Evolutionary conservation across 345 rosid genomes (phyloP), one percentile per base, ranked within the genome.

Genomic region (Gossypium bickii): DNA sequence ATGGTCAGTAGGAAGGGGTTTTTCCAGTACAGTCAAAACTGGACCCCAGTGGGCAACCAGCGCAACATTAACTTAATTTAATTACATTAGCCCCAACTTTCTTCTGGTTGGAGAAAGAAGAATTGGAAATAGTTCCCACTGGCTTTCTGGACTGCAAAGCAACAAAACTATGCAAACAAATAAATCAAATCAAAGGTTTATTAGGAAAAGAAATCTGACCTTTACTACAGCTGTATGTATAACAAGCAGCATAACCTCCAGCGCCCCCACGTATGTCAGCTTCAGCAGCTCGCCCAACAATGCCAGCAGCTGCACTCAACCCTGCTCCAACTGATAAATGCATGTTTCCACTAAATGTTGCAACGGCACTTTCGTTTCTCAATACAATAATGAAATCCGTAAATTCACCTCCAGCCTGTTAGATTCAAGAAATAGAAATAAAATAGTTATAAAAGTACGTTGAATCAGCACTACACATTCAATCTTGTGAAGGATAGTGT

Each of bases 221-320:
- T 94, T 94, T 94, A 78, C 98, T 94, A 64, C 97, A 90, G 79
- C 98, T 95, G 86, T 95, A 95, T 51, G 99, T 95, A 80, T 93
- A 91, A 79, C 99, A 93, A 83, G 90, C 78, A 77, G 97, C 97
- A 45, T 91, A 95, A 69, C 97, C 98, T 81, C 89, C 86, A 63
- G 93, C 93, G 18, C 98, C 98, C 83, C 96, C 98, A 60, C 95
- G 87, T 20, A 94, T 60, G 80, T 85, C 97, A 60, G 98, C 99
- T 86, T 91, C 99, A 72, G 79, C 88, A 79, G 92, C 89, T 65
- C 98, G 86, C 71, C 99, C 98, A 73, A 90, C 64, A 20, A 68
- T 82, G 74, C 94, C 98, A 70, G 83, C 92, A 5, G 99, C 99
- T 43, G 97, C 99, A 77, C 97, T 94, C 82, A 89, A 59, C 78